Evolutionary conservation across 495 filamentous ascomycete species (phyloP).

Genomic region (Trichocladium antarcticum): DNA sequence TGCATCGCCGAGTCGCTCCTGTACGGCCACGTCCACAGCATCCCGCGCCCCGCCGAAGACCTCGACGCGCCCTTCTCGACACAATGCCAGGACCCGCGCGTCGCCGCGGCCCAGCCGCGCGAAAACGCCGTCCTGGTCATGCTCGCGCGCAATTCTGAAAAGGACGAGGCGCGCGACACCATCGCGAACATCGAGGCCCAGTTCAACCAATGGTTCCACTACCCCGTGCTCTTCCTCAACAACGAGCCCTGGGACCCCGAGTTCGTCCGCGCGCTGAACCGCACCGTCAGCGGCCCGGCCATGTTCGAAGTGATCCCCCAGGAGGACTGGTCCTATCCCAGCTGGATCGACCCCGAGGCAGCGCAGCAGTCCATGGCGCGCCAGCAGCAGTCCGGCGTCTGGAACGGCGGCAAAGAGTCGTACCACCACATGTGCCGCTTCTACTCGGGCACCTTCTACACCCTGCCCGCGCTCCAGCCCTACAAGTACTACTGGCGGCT

Average conservation of each 20-base stretch:
- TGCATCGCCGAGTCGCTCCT: slow-evolving; percentile 16
- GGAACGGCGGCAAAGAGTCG: slow-evolving; percentile 97
- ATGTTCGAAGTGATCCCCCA: slow-evolving; percentile 64
- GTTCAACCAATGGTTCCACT: slow-evolving; percentile 96
- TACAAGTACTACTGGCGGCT: slow-evolving; percentile 48
- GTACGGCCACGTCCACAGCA: slow-evolving; percentile 25
- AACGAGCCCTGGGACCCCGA: slow-evolving; percentile 77
- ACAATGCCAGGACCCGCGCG: slow-evolving; percentile 32
- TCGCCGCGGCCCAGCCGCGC: slow-evolving; percentile 43
- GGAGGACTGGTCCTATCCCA: slow-evolving; percentile 83
- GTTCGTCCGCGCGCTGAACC: slow-evolving; percentile 75
- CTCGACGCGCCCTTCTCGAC: slow-evolving; percentile 35
- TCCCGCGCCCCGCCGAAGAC: slow-evolving; percentile 26
- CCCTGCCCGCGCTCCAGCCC: slow-evolving; percentile 30
- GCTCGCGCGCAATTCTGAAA: slow-evolving; percentile 81
- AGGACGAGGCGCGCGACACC: slow-evolving; percentile 80
- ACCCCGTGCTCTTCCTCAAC: slow-evolving; percentile 94
- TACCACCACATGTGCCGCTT: slow-evolving; percentile 98
- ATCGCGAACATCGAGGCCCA: slow-evolving; percentile 88
- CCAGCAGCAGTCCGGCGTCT: slow-evolving; percentile 80
- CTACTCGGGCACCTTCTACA: slow-evolving; percentile 77
- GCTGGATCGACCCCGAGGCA: slow-evolving; percentile 69
- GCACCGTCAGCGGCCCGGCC: slow-evolving; percentile 70
- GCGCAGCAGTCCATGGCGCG: slow-evolving; percentile 75
- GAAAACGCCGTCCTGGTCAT: slow-evolving; percentile 93